Evolutionary conservation across 176 grass and related monocot species (phyloP).

Genomic region (Aegilops bicornis): DNA sequence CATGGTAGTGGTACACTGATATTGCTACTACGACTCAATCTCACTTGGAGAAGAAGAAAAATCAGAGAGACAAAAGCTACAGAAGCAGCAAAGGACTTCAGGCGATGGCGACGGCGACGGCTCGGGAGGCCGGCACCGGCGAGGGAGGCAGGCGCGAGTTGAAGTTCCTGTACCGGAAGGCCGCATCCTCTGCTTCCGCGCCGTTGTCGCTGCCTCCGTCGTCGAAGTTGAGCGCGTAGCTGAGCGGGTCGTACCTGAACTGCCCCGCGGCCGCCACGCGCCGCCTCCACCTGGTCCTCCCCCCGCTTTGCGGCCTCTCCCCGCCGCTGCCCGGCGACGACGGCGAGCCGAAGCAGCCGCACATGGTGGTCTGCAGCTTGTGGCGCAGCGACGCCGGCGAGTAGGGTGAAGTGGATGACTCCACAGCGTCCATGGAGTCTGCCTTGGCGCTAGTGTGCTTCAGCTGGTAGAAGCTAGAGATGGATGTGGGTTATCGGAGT

Average conservation of each 20-base stretch:
- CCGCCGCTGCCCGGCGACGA: no score
- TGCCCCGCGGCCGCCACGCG: slow-evolving; percentile 33
- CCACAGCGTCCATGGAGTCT: slow-evolving; percentile 24
- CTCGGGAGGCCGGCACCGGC: no score
- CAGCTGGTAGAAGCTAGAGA: no score
- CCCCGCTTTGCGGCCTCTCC: no score
- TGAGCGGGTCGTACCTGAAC: slow-evolving; percentile 70
- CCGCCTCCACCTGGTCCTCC: no score
- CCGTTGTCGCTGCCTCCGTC: slow-evolving; percentile 39
- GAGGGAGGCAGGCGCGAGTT: no score
- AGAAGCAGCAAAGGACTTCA: neutral
- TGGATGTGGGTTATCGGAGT: no score
- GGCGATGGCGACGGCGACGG: slow-evolving; percentile 1
- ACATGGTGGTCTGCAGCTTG: slow-evolving; percentile 55
- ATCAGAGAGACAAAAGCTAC: no score
- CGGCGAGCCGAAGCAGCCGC: slow-evolving; percentile 63
- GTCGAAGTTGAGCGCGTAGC: slow-evolving; percentile 94
- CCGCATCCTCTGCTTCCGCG: neutral
- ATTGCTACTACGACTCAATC: neutral
- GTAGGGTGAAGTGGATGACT: neutral
- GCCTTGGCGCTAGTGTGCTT: no score
- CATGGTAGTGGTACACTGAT: neutral
- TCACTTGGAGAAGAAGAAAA: neutral
- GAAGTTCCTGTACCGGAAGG: no score
- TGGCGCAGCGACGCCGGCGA: slow-evolving; percentile 35